These are phyloP conservation scores for Uronychia setigera DNA, from an alignment of 73 alveolate genomes.

Conservation along the genomic window DNA sequence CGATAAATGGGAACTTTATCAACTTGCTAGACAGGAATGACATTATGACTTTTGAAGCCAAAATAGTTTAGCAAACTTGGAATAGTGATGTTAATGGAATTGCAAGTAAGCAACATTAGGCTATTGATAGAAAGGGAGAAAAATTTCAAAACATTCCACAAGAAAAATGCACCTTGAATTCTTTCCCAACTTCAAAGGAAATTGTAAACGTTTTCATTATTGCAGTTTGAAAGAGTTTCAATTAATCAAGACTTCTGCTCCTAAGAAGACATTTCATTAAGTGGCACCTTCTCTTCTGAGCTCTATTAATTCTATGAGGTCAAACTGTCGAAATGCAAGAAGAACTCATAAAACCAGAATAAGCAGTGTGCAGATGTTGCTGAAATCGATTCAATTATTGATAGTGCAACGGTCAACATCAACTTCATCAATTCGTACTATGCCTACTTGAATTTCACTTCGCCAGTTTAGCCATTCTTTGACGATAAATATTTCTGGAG, in stretches of 20 bases:
- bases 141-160: too few species aligned
- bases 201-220: neutral
- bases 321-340: neutral
- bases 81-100: neutral
- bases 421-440: neutral
- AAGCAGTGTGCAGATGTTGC: neutral
- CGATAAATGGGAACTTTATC: too few species aligned
- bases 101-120: too few species aligned
- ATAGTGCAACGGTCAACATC: neutral
- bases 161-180: neutral
- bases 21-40: neutral
- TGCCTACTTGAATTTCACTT: neutral
- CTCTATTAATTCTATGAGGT: neutral
- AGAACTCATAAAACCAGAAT: too few species aligned
- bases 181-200: neutral
- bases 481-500: neutral
- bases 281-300: neutral
- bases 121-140: neutral
- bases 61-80: neutral
- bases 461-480: neutral
- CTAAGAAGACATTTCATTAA: neutral
- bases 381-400: neutral
- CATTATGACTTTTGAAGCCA: neutral
- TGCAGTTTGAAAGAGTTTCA: neutral
- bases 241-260: neutral